Evolutionary conservation across 2,329 filamentous ascomycete species (phyloP), one percentile per base, ranked within the genome.

Genomic region (Fusarium piperis): DNA sequence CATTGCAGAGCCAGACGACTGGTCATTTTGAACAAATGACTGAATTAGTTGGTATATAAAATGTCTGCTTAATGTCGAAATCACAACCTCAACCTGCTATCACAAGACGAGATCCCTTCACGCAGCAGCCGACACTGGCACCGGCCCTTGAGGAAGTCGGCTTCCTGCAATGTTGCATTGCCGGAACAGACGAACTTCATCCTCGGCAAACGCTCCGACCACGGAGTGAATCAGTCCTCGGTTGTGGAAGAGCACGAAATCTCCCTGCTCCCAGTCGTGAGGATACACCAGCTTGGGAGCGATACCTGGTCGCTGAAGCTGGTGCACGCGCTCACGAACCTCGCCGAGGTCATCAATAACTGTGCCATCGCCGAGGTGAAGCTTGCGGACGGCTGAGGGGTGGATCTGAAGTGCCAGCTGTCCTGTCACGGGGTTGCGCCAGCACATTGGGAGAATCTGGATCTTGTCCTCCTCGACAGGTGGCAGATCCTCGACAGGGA

Each of bases 141-240:
- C 18, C 4, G 88, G 87, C 0, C 88, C 89, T 58, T 86, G 76
- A 9, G 89, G 89, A 38, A 87, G 79, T 68, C 86, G 81, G 65
- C 87, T 91, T 4, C 87, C 90, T n/a, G 92, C 92, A 79, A 94
- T 85, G 78, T 95, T 94, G 81, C 93, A 95, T 83, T 95, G 93
- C 69, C 92, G 83, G 78, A 95, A 94, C 66, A 95, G 79, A 48
- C 93, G 82, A 33, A 94, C 89, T 83, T 94, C 92, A n/a, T 92
- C 88, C 55, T 91, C 87, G 9, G 86, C 86, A 80, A 95, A 94
- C 1, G 91, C 90, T 1, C 92, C 93, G 0, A 93, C 92, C 2
- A 95, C 93, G 4, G 88, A 91, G 79, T 95, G 93, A 62, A 94
- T 78, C 16, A 94, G 85, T 1, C 92, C 93, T 11, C 92, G 88